Evolutionary conservation across 208 protist species (phyloP).

Genomic region (Porcisia deanei): DNA sequence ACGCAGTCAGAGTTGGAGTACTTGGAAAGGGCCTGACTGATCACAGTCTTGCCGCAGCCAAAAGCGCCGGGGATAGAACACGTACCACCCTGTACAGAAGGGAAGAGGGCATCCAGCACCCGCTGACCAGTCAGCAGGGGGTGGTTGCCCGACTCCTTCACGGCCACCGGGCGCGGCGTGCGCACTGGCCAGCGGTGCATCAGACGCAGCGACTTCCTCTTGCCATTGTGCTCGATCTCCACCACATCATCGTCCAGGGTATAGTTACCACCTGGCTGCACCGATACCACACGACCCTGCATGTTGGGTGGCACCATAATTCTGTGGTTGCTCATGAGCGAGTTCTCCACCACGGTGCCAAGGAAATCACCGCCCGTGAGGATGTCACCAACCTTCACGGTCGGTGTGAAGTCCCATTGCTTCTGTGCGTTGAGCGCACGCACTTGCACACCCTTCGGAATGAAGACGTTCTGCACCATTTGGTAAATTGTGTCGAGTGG

Average conservation of each 20-base stretch:
- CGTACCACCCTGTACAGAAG: constrained; percentile 99
- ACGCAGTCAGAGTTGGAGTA: constrained; percentile 99
- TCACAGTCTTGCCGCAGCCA: constrained; percentile 99
- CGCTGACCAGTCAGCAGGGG: constrained; percentile 99
- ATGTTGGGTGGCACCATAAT: constrained; percentile 97
- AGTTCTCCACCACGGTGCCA: constrained; percentile 97
- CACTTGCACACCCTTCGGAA: constrained; percentile 98
- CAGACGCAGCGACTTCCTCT: constrained; percentile 91
- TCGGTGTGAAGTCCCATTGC: constrained; percentile 96
- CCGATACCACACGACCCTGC: constrained; percentile 93
- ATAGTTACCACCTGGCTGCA: constrained; percentile 95
- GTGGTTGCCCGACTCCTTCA: constrained; percentile 96
- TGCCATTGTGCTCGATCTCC: constrained; percentile 93
- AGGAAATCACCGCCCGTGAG: constrained; percentile 98
- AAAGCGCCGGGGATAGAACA: constrained; percentile 99
- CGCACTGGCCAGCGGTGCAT: constrained; percentile 98
- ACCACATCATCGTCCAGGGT: constrained; percentile 93
- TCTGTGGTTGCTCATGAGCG: constrained; percentile 95
- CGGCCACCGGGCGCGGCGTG: constrained; percentile 92
- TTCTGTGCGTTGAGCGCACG: constrained; percentile 93
- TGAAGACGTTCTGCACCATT: constrained; percentile 97
- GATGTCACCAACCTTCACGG: constrained; percentile 95
- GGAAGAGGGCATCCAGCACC: constrained; percentile 99
- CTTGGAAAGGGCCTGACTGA: constrained; percentile 99
- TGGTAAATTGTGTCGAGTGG: constrained; percentile 99